Conservation (phyloP, 2,329 filamentous ascomycete species). For the Exophiala spinifera region DNA sequence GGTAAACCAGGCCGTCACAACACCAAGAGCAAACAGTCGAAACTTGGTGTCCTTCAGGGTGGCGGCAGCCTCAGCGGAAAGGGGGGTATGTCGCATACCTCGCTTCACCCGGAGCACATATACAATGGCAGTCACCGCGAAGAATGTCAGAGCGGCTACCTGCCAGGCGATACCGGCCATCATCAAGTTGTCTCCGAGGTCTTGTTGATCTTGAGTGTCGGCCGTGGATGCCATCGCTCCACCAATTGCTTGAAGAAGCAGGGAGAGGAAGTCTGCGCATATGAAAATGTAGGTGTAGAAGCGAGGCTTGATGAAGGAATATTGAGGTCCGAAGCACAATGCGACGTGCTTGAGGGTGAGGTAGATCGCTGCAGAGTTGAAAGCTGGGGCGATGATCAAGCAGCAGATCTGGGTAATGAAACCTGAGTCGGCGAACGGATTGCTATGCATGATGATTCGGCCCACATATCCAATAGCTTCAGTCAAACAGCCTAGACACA, state of each 20-base stretch:
- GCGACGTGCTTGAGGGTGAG: constrained; percentile 57
- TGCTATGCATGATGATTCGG: constrained; percentile 51
- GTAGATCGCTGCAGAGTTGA: constrained; percentile 55
- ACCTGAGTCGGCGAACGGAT: constrained; percentile 48
- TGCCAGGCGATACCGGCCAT: constrained; percentile 58
- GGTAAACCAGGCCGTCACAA: constrained; percentile 35
- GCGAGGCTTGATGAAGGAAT: constrained; percentile 47
- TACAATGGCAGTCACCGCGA: constrained; percentile 3
- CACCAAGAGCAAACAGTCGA: constrained; percentile 18
- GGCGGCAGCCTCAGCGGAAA: constrained; percentile 8
- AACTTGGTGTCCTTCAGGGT: constrained; percentile 18
- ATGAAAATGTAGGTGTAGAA: constrained; percentile 61
- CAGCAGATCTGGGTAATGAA: constrained; percentile 55
- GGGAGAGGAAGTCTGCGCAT: constrained; percentile 55
- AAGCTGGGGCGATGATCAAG: constrained; percentile 57
- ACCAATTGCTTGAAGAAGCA: constrained; percentile 58
- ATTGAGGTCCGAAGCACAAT: constrained; percentile 51
- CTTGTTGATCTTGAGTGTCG: constrained; percentile 38
- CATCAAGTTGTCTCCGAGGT: constrained; percentile 55
- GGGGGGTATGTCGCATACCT: constrained; percentile 4
- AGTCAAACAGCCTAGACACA: constrained; percentile 45
- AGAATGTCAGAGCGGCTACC: constrained; percentile 49
- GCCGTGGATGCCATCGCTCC: constrained; percentile 54
- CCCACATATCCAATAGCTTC: constrained; percentile 57
- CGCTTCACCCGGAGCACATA: constrained; percentile 13